A percentile compares a stretch with the other conserved stretches of the same genome.
Conservation (phyloP, 2,329 filamentous ascomycete species). For the Pyricularia sp. region DNA sequence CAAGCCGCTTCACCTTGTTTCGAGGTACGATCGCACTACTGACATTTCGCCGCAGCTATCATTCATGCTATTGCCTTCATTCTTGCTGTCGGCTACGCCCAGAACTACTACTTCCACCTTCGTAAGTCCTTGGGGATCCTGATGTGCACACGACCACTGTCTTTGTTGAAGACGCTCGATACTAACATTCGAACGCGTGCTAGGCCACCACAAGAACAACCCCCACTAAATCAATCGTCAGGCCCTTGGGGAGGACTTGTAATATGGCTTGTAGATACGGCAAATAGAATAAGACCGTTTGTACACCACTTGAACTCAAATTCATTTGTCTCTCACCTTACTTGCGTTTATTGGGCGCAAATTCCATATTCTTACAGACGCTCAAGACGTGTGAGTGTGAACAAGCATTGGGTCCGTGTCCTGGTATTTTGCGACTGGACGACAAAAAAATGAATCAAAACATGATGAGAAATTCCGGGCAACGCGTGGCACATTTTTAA, state of each 20-base stretch:
- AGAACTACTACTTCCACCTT: slow-evolving; percentile 99
- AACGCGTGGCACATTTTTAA: not conserved
- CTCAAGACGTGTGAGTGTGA: not conserved
- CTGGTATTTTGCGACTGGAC: not conserved
- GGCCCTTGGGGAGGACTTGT: slow-evolving; percentile 6
- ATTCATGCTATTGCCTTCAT: slow-evolving; percentile 73
- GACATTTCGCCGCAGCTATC: slow-evolving; percentile 48
- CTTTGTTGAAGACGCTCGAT: slow-evolving; percentile 1
- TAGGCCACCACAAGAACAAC: slow-evolving; percentile 99
- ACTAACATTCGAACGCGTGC: not conserved
- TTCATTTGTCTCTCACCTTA: not conserved
- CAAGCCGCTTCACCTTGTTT: slow-evolving; percentile 2
- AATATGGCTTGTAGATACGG: slow-evolving; percentile 29
- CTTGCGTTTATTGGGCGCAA: not conserved
- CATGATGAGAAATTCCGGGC: not conserved
- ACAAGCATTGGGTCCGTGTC: not conserved
- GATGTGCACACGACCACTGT: not conserved
- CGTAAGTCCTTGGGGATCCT: slow-evolving; percentile 47
- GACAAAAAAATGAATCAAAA: not conserved
- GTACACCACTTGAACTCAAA: not conserved
- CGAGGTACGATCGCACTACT: slow-evolving; percentile 9
- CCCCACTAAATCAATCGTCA: slow-evolving; percentile 56
- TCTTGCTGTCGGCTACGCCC: slow-evolving; percentile 75
- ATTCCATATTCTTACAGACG: not conserved
- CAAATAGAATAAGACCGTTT: slow-evolving; percentile 11